Conservation (phyloP, 2,329 filamentous ascomycete genomes). For the Penicillium sp. region DNA sequence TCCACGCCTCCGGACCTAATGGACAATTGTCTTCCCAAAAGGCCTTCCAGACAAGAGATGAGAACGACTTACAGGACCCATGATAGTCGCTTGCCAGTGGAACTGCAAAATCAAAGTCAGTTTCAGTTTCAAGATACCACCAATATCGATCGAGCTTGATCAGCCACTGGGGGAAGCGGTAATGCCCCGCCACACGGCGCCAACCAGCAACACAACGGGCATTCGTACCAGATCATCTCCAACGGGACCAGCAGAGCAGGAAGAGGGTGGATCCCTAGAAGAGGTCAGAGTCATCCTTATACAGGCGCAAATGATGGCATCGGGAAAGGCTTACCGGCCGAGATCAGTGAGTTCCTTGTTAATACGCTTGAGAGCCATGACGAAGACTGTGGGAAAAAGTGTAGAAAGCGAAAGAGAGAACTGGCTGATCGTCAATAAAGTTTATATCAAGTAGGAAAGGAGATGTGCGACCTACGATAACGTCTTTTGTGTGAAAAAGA, state of each 20-base stretch:
- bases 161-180: neutral
- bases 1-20: neutral
- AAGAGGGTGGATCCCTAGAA: slow-evolving; percentile 89
- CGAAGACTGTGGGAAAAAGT: slow-evolving; percentile 11
- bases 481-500: slow-evolving; percentile 32
- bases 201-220: slow-evolving; percentile 7
- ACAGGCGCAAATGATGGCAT: slow-evolving; percentile 17
- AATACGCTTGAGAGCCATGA: slow-evolving; percentile 52
- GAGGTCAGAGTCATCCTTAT: slow-evolving; percentile 15
- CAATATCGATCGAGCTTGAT: slow-evolving; percentile 6
- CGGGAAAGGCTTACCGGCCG: slow-evolving; percentile 44
- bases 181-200: slow-evolving; percentile 24
- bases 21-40: neutral
- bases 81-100: slow-evolving; percentile 99
- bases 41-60: neutral
- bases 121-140: slow-evolving; percentile 19
- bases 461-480: slow-evolving; percentile 22
- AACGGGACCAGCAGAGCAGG: slow-evolving; percentile 94
- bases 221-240: slow-evolving; percentile 91
- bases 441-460: neutral
- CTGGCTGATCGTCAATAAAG: neutral
- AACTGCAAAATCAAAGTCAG: slow-evolving; percentile 60
- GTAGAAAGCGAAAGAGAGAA: slow-evolving; percentile 7
- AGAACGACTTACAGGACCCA: slow-evolving; percentile 81
- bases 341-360: slow-evolving; percentile 54